Conservation (phyloP, 2,329 filamentous ascomycete genomes). For the Xylariaceae sp. region DNA sequence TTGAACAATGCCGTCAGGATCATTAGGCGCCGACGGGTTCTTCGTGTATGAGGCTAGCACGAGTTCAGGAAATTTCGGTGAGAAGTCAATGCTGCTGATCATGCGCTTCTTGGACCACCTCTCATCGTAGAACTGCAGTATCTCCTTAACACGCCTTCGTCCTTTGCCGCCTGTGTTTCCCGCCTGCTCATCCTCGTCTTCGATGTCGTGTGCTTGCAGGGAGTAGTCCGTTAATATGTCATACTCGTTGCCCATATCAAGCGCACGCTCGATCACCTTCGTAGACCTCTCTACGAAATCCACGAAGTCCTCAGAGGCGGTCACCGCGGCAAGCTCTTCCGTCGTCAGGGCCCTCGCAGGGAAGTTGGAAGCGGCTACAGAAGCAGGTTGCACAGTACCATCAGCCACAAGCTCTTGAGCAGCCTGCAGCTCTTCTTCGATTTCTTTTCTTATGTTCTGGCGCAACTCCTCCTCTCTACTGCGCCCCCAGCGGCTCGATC, state of each 20-base stretch:
- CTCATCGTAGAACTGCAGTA: constrained; percentile 90
- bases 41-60: constrained; percentile 95
- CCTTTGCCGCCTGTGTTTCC: constrained; percentile 66
- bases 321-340: constrained; percentile 87
- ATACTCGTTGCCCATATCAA: constrained; percentile 77
- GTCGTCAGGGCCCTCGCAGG: constrained; percentile 72
- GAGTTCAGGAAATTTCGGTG: constrained; percentile 89
- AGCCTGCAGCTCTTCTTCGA: constrained; percentile 84
- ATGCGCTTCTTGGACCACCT: constrained; percentile 97
- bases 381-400: constrained; percentile 41
- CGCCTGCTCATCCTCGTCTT: constrained; percentile 76
- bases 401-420: constrained; percentile 57
- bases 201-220: constrained; percentile 65
- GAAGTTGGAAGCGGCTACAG: constrained; percentile 51
- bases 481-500: constrained; percentile 70
- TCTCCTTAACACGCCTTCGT: constrained; percentile 72
- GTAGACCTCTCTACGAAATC: constrained; percentile 94
- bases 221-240: constrained; percentile 95
- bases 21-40: constrained; percentile 88
- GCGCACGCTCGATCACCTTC: constrained; percentile 91
- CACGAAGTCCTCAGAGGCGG: constrained; percentile 85
- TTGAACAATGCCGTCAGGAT: constrained; percentile 87
- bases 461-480: constrained; percentile 86
- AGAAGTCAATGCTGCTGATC: constrained; percentile 94
- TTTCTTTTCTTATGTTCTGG: constrained; percentile 76